Base-by-base conservation (phyloP, 768 basidiomycete species). In the Kwoniella heveanensis region DNA sequence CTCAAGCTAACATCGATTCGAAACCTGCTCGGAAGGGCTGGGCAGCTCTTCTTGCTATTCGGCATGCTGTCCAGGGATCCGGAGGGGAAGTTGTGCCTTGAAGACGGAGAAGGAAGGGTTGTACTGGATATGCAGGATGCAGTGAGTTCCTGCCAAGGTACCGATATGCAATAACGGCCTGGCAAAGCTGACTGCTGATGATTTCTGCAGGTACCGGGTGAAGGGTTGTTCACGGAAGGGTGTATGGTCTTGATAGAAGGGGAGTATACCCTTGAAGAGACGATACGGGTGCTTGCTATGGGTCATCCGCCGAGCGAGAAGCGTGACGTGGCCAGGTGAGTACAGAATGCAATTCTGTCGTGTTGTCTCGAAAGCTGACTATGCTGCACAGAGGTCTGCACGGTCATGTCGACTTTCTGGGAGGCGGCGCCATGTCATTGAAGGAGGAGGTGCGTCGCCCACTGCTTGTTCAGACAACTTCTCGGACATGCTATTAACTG, bases 301-400 rank as follows among this genome's bases (percentile, higher is more conserved):
- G 96, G 96, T 1, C 95, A 98, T 80, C 96, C 96, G 1, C 96
- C 96, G 12, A 95, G 93, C 73, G 96, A 99, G 80, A 85, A 88
- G 69, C 84, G 96, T 46, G 88, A 88, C 64, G 87, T 86, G 1
- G 88, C 95, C 17, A 84, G 92, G 91, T 92, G 74, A 65, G 85
- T 17, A 44, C 10, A 9, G 4, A 7, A 3, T 44, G 39, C 3
- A 19, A 9, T 44, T 69, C 8, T 48, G 19, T 7, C n/a, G 26
- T 1, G 53, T 27, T 24, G 53, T 48, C 6, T 19, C 22, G 39
- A 37, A 46, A 17, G 44, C 26, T 51, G 22, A 36, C 32, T 54
- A 15, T 47, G 29, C 2, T 47, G 10, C 74, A n/a, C n/a, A 94
- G 92, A 68, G 91, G 90, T 44, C 88, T 98, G 68, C 96, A 91